Evolutionary conservation across 139 green algal genomes (phyloP).

Genomic region (Picochlorum sp.): DNA sequence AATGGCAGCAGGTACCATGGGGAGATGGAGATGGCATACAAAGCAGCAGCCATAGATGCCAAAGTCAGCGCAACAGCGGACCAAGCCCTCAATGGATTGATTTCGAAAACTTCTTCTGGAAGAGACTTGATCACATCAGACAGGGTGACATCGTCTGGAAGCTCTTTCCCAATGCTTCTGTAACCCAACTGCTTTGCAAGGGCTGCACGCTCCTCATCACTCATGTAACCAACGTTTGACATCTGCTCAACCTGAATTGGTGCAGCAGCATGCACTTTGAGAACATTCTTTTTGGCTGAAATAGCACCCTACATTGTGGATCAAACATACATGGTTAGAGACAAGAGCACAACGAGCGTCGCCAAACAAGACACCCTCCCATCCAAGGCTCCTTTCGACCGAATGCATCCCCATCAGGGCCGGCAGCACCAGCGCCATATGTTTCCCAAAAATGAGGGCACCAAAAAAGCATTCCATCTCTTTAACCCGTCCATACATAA

Average conservation of each 20-base stretch:
- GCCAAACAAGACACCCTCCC: neutral
- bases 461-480: no score
- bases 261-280: slow-evolving; percentile 2
- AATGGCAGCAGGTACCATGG: slow-evolving; percentile 90
- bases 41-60: slow-evolving; percentile 41
- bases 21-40: slow-evolving; percentile 71
- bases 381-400: neutral
- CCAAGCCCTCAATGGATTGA: slow-evolving; percentile 73
- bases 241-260: neutral
- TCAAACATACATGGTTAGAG: neutral
- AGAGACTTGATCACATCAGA: slow-evolving; percentile 74
- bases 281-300: neutral
- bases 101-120: slow-evolving; percentile 75
- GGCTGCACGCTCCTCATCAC: slow-evolving; percentile 20
- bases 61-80: slow-evolving; percentile 52
- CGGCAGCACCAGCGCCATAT: no score
- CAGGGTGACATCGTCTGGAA: slow-evolving; percentile 74
- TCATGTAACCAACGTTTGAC: slow-evolving; percentile 11
- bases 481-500: no score
- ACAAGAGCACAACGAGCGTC: neutral
- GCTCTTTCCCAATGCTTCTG: slow-evolving; percentile 67
- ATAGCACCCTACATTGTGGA: neutral
- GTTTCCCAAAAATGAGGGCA: no score
- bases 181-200: slow-evolving; percentile 66
- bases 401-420: neutral